Percentiles rank a stretch among this genome's conserved stretches.
phyloP scores from a whole-genome alignment of 2,329 filamentous ascomycete genomes.

The Cytospora paraplurivora region DNA sequence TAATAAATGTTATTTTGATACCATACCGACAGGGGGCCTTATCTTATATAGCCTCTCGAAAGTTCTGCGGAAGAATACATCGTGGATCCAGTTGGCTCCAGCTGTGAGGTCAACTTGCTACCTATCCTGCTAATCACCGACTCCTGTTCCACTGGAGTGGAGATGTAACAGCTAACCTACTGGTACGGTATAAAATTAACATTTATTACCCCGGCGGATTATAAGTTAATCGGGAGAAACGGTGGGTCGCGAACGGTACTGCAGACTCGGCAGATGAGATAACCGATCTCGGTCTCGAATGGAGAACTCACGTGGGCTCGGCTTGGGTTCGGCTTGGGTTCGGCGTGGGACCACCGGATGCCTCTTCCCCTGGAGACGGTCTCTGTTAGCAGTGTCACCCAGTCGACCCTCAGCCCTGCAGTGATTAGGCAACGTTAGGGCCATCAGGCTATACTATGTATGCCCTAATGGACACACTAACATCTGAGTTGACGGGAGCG shows the following conservation, averaged over 20 bases:
- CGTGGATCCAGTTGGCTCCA: no score
- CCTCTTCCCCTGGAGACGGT: constrained; percentile 1
- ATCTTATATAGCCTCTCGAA: no score
- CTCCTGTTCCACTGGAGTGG: no score
- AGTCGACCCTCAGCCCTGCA: constrained; percentile 23
- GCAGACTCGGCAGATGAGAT: constrained; percentile 23
- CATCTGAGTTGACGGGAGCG: constrained; percentile 20
- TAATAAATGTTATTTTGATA: no score
- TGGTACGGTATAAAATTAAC: no score
- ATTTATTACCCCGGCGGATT: constrained; percentile 18
- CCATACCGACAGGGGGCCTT: no score
- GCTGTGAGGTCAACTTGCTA: no score
- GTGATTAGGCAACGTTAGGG: constrained; percentile 14
- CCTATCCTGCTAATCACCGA: no score
- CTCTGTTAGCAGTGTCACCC: constrained; percentile 10
- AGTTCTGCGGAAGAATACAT: no score
- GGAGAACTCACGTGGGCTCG: no score
- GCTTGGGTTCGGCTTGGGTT: not conserved
- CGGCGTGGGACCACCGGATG: constrained; percentile 1
- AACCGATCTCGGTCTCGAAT: not conserved
- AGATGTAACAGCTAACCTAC: no score
- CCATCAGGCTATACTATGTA: constrained; percentile 3
- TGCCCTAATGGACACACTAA: not conserved
- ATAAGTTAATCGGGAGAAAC: not conserved
- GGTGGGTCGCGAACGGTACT: constrained; percentile 17